phyloP scores from a whole-genome alignment of 192 early-diverging fungal species.

The Phycomyces blakesleeanus region DNA sequence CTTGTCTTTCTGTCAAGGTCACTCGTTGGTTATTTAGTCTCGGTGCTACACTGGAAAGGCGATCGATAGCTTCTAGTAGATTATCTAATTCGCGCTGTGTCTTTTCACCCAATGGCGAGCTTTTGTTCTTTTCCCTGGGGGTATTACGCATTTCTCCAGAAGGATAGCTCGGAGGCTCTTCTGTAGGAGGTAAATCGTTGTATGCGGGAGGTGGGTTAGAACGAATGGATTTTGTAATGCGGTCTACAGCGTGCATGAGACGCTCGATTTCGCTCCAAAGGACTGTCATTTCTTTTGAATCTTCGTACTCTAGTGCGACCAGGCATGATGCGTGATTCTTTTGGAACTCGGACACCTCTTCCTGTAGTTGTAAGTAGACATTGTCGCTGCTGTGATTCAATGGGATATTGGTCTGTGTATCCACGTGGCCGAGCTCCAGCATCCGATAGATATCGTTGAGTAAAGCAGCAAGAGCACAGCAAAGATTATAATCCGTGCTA shows the following conservation, averaged over 20 bases:
- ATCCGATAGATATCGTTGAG: conserved; percentile 48
- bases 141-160: not conserved
- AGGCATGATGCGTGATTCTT: not conserved
- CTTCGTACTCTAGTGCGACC: conserved; percentile 1
- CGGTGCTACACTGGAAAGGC: conserved; percentile 45
- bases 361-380: conserved; percentile 17
- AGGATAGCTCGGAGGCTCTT: not conserved
- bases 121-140: not conserved
- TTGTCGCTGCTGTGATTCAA: not conserved
- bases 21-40: conserved; percentile 54
- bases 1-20: conserved; percentile 42
- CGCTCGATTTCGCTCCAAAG: conserved; percentile 42
- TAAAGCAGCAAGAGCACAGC: conserved; percentile 51
- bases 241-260: conserved; percentile 31
- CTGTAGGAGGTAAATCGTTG: not conserved
- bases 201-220: conserved; percentile 1
- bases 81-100: conserved; percentile 47
- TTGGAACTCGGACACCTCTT: conserved; percentile 30
- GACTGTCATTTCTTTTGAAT: conserved; percentile 14
- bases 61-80: conserved; percentile 50
- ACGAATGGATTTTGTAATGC: conserved; percentile 10
- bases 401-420: not conserved
- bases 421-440: conserved; percentile 35
- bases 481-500: conserved; percentile 45
- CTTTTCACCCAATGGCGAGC: conserved; percentile 36